Conservation (phyloP, 1,284 basidiomycete species). For the Anthracocystis setariae region DNA sequence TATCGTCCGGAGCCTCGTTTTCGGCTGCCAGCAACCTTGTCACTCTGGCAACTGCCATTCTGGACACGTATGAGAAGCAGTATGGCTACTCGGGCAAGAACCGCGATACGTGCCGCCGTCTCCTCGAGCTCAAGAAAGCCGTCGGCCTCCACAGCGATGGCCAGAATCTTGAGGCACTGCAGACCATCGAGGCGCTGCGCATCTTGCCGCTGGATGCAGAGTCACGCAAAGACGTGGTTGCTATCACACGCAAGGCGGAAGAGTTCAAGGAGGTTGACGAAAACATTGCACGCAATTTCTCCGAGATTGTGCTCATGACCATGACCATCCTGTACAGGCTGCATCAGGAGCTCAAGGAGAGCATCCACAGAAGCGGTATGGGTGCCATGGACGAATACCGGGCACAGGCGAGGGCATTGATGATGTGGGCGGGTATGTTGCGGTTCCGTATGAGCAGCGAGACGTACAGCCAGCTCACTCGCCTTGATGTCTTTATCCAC, state of each 20-base stretch:
- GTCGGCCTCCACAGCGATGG: constrained; percentile 80
- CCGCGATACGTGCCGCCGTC: constrained; percentile 73
- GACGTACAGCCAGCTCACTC: constrained; percentile 65
- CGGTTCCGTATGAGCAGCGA: constrained; percentile 67
- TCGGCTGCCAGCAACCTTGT: constrained; percentile 78
- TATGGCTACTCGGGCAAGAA: constrained; percentile 79
- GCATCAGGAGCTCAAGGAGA: constrained; percentile 62
- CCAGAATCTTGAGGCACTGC: constrained; percentile 79
- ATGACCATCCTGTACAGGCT: constrained; percentile 85
- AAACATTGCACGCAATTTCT: constrained; percentile 86
- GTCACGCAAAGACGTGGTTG: constrained; percentile 75
- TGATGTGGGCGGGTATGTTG: constrained; percentile 68
- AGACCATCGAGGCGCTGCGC: constrained; percentile 89
- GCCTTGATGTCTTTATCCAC: constrained; percentile 61
- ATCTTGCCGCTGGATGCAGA: constrained; percentile 83
- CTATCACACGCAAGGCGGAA: constrained; percentile 86
- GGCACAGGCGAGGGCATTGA: constrained; percentile 62
- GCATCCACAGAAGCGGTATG: constrained; percentile 51
- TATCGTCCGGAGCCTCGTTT: constrained; percentile 68
- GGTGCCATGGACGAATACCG: constrained; percentile 60
- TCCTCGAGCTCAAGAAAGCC: constrained; percentile 85
- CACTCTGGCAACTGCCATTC: constrained; percentile 81
- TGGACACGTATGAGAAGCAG: constrained; percentile 82
- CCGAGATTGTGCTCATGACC: constrained; percentile 86
- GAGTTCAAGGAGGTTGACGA: constrained; percentile 89